A percentile compares a stretch with the other conserved stretches of the same genome.
phyloP scores from a whole-genome alignment of 371 early-diverging fungal species.

The Actinomucor elegans region DNA sequence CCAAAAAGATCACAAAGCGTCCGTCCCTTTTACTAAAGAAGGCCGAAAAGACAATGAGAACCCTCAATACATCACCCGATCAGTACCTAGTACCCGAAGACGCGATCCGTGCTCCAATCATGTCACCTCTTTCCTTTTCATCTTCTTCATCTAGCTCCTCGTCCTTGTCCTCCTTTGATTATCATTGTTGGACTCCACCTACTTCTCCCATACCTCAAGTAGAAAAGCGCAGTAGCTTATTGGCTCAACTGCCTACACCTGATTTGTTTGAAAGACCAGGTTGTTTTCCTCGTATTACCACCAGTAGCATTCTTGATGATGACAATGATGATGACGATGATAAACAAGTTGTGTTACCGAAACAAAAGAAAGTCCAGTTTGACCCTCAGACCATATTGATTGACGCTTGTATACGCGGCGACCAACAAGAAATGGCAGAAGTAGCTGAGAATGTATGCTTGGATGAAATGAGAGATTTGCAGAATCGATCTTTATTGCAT shows the following conservation, averaged over 20 bases:
- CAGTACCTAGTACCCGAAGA: constrained; percentile 2
- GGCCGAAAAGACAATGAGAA: not conserved
- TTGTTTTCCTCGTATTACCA: constrained; percentile 13
- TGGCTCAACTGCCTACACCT: too few relatives aligned
- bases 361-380: constrained; percentile 38
- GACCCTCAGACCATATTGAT: constrained; percentile 34
- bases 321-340: not conserved
- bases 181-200: constrained; percentile 18
- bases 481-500: constrained; percentile 29
- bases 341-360: constrained; percentile 8
- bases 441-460: not conserved
- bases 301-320: not conserved
- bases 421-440: constrained; percentile 23
- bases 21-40: constrained; percentile 7
- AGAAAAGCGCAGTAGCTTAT: not conserved
- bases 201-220: constrained; percentile 7
- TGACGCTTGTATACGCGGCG: constrained; percentile 45
- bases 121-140: constrained; percentile 25
- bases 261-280: constrained; percentile 15
- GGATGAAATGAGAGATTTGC: constrained; percentile 11
- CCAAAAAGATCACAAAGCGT: not conserved
- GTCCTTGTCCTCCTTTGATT: constrained; percentile 15
- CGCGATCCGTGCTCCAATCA: not conserved
- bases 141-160: constrained; percentile 27
- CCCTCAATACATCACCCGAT: not conserved